Conservation (phyloP, 257 asterid species). For the Nicotiana noctiflora region DNA sequence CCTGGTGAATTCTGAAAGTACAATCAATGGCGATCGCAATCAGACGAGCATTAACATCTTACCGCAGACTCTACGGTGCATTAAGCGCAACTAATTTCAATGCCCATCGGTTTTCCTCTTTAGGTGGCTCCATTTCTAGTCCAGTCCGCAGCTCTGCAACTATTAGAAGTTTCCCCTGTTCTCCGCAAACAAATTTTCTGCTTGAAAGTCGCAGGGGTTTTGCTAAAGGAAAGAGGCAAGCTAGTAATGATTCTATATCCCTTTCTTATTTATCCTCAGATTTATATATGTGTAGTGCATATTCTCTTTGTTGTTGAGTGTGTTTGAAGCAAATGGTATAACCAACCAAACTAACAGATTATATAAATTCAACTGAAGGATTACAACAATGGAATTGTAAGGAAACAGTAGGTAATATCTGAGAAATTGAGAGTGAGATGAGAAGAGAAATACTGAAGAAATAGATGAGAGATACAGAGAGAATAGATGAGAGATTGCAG, state of each 20-base stretch:
- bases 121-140: constrained; percentile 20
- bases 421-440: too few relatives aligned
- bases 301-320: not conserved
- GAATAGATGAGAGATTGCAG: too few relatives aligned
- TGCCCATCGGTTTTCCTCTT: constrained; percentile 25
- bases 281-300: too few relatives aligned
- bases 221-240: constrained; percentile 66
- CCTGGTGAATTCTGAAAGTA: not conserved
- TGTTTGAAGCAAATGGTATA: too few relatives aligned
- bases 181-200: constrained; percentile 15
- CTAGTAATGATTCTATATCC: constrained; percentile 23
- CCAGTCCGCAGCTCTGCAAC: constrained; percentile 10
- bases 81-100: constrained; percentile 33
- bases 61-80: constrained; percentile 22
- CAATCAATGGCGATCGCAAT: constrained; percentile 44
- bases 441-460: too few relatives aligned
- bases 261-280: not conserved
- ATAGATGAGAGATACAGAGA: too few relatives aligned
- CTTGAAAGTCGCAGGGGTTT: constrained; percentile 47
- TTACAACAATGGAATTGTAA: too few relatives aligned
- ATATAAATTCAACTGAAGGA: too few relatives aligned
- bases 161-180: constrained; percentile 9
- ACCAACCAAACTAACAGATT: too few relatives aligned
- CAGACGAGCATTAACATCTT: constrained; percentile 53
- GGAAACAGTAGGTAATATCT: too few relatives aligned